A percentile compares a stretch with the other conserved stretches of the same genome.
These are phyloP conservation scores for Elsinoe batatas DNA, from an alignment of 2,329 filamentous ascomycete genomes.

Conservation along the genomic window DNA sequence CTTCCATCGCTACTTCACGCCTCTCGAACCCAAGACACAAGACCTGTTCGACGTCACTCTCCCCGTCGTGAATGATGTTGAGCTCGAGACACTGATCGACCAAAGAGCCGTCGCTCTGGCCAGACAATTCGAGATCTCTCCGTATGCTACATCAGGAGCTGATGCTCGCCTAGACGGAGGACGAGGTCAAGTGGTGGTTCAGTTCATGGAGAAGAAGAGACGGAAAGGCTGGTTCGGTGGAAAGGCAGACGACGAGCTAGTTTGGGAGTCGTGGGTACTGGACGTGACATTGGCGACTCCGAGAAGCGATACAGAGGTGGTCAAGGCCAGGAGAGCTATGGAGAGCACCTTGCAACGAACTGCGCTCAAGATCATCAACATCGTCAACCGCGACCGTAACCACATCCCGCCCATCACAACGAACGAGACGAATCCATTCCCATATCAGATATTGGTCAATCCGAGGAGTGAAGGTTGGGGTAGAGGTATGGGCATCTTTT, in stretches of 20 bases:
- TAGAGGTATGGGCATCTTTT: slow-evolving; percentile 67
- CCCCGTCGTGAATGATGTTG: slow-evolving; percentile 78
- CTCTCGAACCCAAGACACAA: slow-evolving; percentile 69
- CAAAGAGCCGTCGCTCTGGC: slow-evolving; percentile 71
- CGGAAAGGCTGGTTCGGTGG: slow-evolving; percentile 62
- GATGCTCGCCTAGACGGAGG: slow-evolving; percentile 34
- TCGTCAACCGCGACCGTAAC: slow-evolving; percentile 80
- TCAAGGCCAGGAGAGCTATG: slow-evolving; percentile 84
- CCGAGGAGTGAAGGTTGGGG: slow-evolving; percentile 68
- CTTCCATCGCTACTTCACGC: slow-evolving; percentile 95
- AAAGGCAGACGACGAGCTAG: slow-evolving; percentile 81
- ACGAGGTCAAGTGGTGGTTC: slow-evolving; percentile 69
- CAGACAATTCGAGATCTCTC: slow-evolving; percentile 53
- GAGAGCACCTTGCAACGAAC: slow-evolving; percentile 79
- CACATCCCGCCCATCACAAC: slow-evolving; percentile 96
- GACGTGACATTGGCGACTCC: slow-evolving; percentile 90
- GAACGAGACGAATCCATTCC: slow-evolving; percentile 84
- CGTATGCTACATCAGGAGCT: slow-evolving; percentile 22
- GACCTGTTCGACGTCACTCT: slow-evolving; percentile 86
- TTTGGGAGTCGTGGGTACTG: slow-evolving; percentile 93
- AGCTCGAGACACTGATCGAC: slow-evolving; percentile 89
- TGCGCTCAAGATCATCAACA: slow-evolving; percentile 79
- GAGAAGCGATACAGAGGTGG: slow-evolving; percentile 77
- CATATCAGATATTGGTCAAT: slow-evolving; percentile 85
- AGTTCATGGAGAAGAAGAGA: slow-evolving; percentile 90